Evolutionary conservation across 352 stramenopile genomes (phyloP).

Genomic region (Phytophthora pini): DNA sequence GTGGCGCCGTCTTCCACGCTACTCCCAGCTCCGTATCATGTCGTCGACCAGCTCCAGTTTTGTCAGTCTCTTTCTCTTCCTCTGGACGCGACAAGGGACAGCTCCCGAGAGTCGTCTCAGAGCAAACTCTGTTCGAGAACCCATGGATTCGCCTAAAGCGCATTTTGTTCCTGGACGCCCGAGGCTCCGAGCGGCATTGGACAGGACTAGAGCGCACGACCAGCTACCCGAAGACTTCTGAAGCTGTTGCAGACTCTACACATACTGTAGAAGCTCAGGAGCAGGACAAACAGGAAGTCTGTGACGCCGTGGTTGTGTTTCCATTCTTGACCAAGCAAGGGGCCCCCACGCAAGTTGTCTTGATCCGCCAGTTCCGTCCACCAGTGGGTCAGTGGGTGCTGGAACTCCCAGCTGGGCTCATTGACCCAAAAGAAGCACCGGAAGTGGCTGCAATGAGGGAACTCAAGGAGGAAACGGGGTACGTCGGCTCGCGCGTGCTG

Average conservation of each 20-base stretch:
- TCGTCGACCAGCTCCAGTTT: slow-evolving; percentile 4
- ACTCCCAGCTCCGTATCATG: not conserved
- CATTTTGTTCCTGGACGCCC: slow-evolving; percentile 68
- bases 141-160: slow-evolving; percentile 68
- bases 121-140: slow-evolving; percentile 73
- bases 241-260: not conserved
- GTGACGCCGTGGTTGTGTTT: slow-evolving; percentile 80
- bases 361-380: slow-evolving; percentile 93
- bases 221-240: slow-evolving; percentile 47
- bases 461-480: slow-evolving; percentile 92
- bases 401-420: slow-evolving; percentile 92
- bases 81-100: slow-evolving; percentile 15
- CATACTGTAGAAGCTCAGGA: not conserved
- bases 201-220: slow-evolving; percentile 73
- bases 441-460: slow-evolving; percentile 82
- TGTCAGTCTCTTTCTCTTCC: slow-evolving; percentile 11
- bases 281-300: slow-evolving; percentile 35
- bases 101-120: slow-evolving; percentile 54
- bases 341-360: slow-evolving; percentile 52
- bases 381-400: slow-evolving; percentile 87
- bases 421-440: slow-evolving; percentile 84
- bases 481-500: slow-evolving; percentile 65
- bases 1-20: not conserved
- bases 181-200: slow-evolving; percentile 60
- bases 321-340: slow-evolving; percentile 59